Evolutionary conservation across 257 asterid genomes (phyloP), one percentile per base, ranked within the genome.

Genomic region (Lantana camara): DNA sequence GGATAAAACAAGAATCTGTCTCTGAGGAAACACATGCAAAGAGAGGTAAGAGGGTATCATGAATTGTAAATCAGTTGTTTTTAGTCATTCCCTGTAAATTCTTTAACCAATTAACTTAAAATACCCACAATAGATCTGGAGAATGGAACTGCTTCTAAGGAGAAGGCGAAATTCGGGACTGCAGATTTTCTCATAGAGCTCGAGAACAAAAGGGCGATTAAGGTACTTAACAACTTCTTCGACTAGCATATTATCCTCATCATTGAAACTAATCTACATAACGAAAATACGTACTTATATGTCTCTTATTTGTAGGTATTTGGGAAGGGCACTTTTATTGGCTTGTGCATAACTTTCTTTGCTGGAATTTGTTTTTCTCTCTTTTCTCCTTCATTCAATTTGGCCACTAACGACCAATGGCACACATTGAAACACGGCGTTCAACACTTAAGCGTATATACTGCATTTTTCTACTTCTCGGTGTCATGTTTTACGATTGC

Each of bases 331-430:
- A 83, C 85, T 4, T 70, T 82, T 71, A 71, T 90, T 2, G 99
- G 99, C 41, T 71, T 93, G 80, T 81, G 66, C 1, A 82, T 90
- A 54, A 85, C 96, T 19, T 85, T 90, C 82, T 90, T 93, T 17
- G 95, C 97, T 0, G 99, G 99, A 51, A 9, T 84, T 48, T 90
- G 95, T 72, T 90, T 93, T 63, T 93, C 99, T 30, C 77, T 93
- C 17, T 87, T 93, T 42, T 82, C 96, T 9, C 99, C 99, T 0
- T 97, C 99, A 4, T 84, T 93, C 85, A 90, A 90, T 75, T 51
- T 93, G 46, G 95, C 97, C 35, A 90, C 99, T 0, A 93, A 93
- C 24, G 99, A 93, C 66, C 97, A 90, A 24, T 93, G 95, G 96
- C 78, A 85, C 29, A 79, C 90, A 3, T 56, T 93, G 35, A 66